Conservation (phyloP, 2,329 filamentous ascomycete genomes). For the Tolypocladium sp. region DNA sequence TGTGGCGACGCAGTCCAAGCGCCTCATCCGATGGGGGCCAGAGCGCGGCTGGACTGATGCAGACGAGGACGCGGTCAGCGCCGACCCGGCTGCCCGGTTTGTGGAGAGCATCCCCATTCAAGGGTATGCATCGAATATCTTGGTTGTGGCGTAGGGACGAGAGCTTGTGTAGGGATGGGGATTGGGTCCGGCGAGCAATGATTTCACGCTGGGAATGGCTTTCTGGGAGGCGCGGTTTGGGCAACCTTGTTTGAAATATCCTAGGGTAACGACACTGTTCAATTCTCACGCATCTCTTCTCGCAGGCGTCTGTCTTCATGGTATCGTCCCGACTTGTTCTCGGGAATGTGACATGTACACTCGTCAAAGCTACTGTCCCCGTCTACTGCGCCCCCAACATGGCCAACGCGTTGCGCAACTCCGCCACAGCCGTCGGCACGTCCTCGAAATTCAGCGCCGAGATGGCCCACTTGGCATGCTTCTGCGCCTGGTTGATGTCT, state of each 20-base stretch:
- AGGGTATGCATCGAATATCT: slow-evolving; percentile 8
- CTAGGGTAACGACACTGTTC: background rate
- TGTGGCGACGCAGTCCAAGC: slow-evolving; percentile 36
- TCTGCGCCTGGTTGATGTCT: slow-evolving; percentile 77
- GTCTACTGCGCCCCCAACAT: slow-evolving; percentile 49
- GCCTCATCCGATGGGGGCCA: slow-evolving; percentile 57
- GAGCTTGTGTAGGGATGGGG: background rate
- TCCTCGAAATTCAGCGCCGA: slow-evolving; percentile 97
- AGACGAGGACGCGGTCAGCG: slow-evolving; percentile 22
- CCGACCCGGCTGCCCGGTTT: slow-evolving; percentile 1
- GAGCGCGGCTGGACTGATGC: slow-evolving; percentile 56
- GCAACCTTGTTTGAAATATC: background rate
- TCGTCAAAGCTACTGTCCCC: background rate
- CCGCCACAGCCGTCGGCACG: slow-evolving; percentile 77
- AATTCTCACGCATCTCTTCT: background rate
- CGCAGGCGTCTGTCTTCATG: background rate
- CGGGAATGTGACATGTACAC: background rate
- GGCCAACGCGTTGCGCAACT: slow-evolving; percentile 67
- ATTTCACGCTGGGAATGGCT: background rate
- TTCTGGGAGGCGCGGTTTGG: background rate
- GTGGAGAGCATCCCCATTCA: slow-evolving; percentile 5
- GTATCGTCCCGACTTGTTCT: background rate
- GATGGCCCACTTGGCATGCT: slow-evolving; percentile 95
- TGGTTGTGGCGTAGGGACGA: slow-evolving; percentile 7
- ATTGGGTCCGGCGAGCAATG: background rate